phyloP scores from a whole-genome alignment of 345 rosid species.

The Mangifera indica region DNA sequence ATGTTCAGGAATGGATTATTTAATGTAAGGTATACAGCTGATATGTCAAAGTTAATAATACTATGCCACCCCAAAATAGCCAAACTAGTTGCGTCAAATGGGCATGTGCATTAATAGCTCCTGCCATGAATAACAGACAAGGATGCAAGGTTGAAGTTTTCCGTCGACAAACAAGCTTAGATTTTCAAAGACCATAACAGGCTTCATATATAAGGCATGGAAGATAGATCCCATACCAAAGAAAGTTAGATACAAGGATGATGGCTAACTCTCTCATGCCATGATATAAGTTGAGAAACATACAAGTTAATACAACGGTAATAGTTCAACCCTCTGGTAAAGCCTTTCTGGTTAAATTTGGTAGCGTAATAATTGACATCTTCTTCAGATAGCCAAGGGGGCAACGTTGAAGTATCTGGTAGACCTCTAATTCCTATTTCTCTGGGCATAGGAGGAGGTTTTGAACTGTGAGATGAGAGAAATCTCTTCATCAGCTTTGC shows the following conservation, averaged over 20 bases:
- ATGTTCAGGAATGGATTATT: background rate
- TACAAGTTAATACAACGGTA: conserved; percentile 72
- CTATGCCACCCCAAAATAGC: background rate
- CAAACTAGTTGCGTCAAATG: background rate
- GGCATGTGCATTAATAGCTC: conserved; percentile 4
- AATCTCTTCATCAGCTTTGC: conserved; percentile 44
- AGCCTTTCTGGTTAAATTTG: conserved; percentile 64
- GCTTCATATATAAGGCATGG: background rate
- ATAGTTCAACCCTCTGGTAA: conserved; percentile 80
- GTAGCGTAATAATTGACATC: conserved; percentile 58
- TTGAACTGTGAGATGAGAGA: conserved; percentile 39
- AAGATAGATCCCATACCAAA: background rate
- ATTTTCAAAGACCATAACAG: background rate
- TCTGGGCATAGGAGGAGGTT: conserved; percentile 58
- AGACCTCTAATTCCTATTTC: conserved; percentile 51
- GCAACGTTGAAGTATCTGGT: conserved; percentile 45
- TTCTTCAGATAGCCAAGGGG: conserved; percentile 73
- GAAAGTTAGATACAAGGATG: background rate
- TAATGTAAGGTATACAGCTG: background rate
- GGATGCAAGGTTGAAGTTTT: background rate
- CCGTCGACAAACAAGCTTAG: background rate
- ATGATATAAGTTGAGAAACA: conserved; percentile 16
- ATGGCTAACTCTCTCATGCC: background rate
- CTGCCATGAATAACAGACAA: background rate
- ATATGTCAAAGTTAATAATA: background rate